Evolutionary conservation across 352 stramenopile genomes (phyloP), one percentile per base, ranked within the genome.

Genomic region (Globisporangium lucens): DNA sequence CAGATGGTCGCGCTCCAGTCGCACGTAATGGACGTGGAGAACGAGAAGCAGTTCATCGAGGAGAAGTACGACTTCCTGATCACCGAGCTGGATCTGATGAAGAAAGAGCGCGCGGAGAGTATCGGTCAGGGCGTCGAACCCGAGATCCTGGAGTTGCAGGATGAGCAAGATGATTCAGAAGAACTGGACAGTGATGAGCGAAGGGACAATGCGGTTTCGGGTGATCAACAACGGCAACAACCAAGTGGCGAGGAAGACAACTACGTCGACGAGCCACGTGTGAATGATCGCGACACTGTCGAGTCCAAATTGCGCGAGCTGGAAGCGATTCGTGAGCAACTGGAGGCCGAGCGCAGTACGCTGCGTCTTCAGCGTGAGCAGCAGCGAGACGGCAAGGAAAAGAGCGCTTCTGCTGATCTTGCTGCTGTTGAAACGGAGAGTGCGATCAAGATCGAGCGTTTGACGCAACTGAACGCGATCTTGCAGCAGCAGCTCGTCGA

Each of bases 61-160:
- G 72, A 80, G 36, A 80, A 83, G 38, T 75, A 80, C 33, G 74
- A 73, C 20, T 74, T 75, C 61, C 43, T 80, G 22, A 22, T 63
- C 10, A 62, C 69, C 0, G 74, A 83, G 68, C 65, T 83, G 8
- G 63, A 75, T 30, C 61, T 79, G 15, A 55, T 77, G 49, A 76
- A 80, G 64, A 43, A 68, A 5, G 46, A 76, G 56, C 61, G 68
- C 5, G 66, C 41, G 13, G 41, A 47, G 41, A 47, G 41, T 47
- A 47, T 47, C 15, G 41, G 41, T n/a, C 41, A 47, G 13, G 41
- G 41, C 4, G 15, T 47, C 15, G 15, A 47, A 20, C 41, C 41
- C 5, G 41, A 47, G 41, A 47, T 4, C 5, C 27, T 58, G 27
- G 33, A 58, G 7, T 4, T 58, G 22, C 10, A n/a, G 51, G 8